Evolutionary conservation across 2,329 filamentous ascomycete species (phyloP), one percentile per base, ranked within the genome.

Genomic region (Dissoconium aciculare): DNA sequence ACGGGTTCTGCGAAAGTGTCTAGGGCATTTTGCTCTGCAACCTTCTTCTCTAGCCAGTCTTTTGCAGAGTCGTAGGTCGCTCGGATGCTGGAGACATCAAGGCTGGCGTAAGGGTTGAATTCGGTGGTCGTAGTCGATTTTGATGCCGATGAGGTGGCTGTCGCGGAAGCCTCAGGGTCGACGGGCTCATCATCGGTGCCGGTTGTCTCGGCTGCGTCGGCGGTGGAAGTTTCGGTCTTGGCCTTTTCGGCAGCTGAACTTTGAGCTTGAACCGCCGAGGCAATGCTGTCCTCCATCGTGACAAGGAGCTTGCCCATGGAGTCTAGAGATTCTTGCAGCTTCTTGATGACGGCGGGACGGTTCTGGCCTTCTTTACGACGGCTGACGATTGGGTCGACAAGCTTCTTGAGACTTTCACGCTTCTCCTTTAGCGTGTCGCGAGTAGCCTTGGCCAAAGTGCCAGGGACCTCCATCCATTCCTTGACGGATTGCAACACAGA

Each of bases 401-500:
- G 69, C 31, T 74, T 70, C 50, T 82, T 77, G 29, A 98, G 70
- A 26, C 69, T 70, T 54, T 81, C 77, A 29, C 91, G 69, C 52
- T 77, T 82, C 33, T 70, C 66, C 53, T 77, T 80, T 46, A 98
- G 69, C 28, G 77, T 73, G 3, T 80, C 72, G 35, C 74, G 75
- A 19, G 70, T 65, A 4, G 89, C 85, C 28, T 84, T 74, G 11
- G 69, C 67, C 33, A 87, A 83, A 27, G 85, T 84, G 15, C 40
- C 40, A 9, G 45, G 35, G 11, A 71, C 80, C 52, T 93, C 89
- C 36, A 98, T 72, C 87, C 89, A 98, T 8, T 93, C 84, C 45
- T 80, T 79, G 13, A 74, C 69, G 28, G 71, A 69, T 37, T 69
- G 67, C 23, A 82, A 66, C 47, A 75, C 74, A 37, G 72, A 62